Base-by-base conservation (phyloP, 257 asterid genomes). In the Gentiana macrophylla region DNA sequence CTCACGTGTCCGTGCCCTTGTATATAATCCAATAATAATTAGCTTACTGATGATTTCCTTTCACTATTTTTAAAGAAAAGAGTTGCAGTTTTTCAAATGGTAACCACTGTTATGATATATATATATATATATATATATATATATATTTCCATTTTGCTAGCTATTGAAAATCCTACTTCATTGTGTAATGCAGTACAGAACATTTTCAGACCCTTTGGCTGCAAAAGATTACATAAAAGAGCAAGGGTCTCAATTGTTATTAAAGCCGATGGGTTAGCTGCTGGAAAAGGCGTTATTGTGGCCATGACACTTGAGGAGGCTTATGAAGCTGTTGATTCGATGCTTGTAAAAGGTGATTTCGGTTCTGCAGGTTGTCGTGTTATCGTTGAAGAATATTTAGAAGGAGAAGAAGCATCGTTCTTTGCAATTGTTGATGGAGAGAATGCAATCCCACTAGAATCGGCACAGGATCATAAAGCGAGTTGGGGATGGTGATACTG, bases 391-490 rank as follows among this genome's bases (percentile, higher is more conserved):
- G 98, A 90, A 65, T 90, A 52, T 74, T 56, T 90, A 44, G 96
- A 90, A 75, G 98, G 98, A 55, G 98, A 90, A 59, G 98, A 90
- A 76, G 98, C 84, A 8, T 90, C 98, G 0, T 90, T 86, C 68
- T 90, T 90, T 62, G 98, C 98, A 37, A 66, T 90, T 35, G 96
- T 86, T 7, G 98, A 90, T 64, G 98, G 98, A 47, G 89, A 86
- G 73, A 78, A 82, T 76, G 98, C 98, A 47, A 63, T 90, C 67
- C 78, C 98, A 51, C 57, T 90, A 43, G 98, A 86, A 78, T 90
- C 98, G 5, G 98, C 98, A 54, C 98, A 90, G 71, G 98, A 90
- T 68, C 95, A 90, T 68, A 90, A 90, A 80, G n/a, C 84, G 98
- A 73, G 96, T 82, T 1, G 96, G 96, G 35, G 98, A 84, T 41